These are phyloP conservation scores for Metschnikowia peoriensis DNA, from an alignment of 805 yeast genomes.

Conservation along the genomic window DNA sequence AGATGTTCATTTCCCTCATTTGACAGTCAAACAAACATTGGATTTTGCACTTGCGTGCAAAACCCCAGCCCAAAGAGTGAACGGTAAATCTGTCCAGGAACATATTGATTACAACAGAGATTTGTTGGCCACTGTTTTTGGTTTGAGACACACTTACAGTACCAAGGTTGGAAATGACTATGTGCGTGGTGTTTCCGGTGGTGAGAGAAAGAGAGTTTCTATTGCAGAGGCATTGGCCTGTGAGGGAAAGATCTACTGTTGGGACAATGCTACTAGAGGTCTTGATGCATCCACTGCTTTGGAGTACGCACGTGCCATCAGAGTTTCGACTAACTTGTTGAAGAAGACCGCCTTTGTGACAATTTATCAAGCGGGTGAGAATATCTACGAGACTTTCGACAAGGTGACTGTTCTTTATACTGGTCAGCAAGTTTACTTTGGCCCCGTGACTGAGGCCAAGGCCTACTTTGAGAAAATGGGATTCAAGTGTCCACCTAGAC, in stretches of 20 bases:
- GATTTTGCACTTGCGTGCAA: constrained; percentile 67
- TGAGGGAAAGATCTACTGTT: constrained; percentile 24
- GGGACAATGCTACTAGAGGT: constrained; percentile 37
- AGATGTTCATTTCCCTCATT: constrained; percentile 74
- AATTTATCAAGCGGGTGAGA: constrained; percentile 30
- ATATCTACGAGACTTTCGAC: constrained; percentile 30
- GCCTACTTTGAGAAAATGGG: constrained; percentile 65
- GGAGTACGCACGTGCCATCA: constrained; percentile 29
- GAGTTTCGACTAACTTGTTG: constrained; percentile 24
- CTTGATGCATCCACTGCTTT: constrained; percentile 35
- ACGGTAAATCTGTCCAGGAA: constrained; percentile 45
- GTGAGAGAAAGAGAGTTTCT: constrained; percentile 30
- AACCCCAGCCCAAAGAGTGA: constrained; percentile 56
- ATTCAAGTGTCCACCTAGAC: constrained; percentile 59
- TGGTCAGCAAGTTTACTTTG: constrained; percentile 58
- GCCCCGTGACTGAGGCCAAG: constrained; percentile 54
- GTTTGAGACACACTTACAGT: constrained; percentile 28
- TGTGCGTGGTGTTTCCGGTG: constrained; percentile 47
- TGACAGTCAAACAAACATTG: constrained; percentile 72
- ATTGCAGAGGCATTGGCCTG: constrained; percentile 29
- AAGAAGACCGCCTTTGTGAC: constrained; percentile 18
- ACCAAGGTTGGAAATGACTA: constrained; percentile 34
- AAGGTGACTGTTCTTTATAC: constrained; percentile 29
- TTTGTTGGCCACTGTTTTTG: constrained; percentile 30
- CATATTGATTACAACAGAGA: constrained; percentile 38